Conservation (phyloP, 2,329 filamentous ascomycete species). For the Akanthomyces dipterigenus region DNA sequence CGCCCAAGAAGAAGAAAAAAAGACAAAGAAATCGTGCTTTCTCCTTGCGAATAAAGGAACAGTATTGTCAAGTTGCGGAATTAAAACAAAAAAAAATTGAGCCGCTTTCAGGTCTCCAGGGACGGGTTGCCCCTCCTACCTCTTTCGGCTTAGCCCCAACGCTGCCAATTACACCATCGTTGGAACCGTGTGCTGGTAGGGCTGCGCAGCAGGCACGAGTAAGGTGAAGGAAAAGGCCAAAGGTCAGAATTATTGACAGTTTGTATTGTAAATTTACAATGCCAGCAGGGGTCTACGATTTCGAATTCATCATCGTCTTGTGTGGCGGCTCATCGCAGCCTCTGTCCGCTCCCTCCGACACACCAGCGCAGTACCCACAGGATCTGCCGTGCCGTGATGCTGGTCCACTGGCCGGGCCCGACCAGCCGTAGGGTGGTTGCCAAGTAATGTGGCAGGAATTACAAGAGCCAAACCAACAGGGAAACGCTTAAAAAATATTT, state of each 20-base stretch:
- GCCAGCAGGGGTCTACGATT: not conserved
- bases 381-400: not conserved
- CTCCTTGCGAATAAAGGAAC: slow-evolving; percentile 2
- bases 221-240: not conserved
- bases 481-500: too few species aligned
- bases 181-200: not conserved
- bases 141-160: slow-evolving; percentile 17
- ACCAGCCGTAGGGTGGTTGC: not conserved
- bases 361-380: not conserved
- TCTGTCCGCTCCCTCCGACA: not conserved
- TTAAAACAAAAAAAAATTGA: slow-evolving; percentile 16
- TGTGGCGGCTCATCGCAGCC: not conserved
- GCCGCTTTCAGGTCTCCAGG: slow-evolving; percentile 13
- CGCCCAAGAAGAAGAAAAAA: not conserved
- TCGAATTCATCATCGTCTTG: not conserved
- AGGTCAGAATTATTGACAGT: not conserved
- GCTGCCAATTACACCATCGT: not conserved
- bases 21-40: not conserved
- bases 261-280: not conserved
- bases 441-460: not conserved
- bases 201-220: not conserved
- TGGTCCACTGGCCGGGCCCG: not conserved
- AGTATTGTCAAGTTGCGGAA: slow-evolving; percentile 3
- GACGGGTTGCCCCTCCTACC: slow-evolving; percentile 26
- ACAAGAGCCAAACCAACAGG: not conserved